A percentile compares a stretch with the other conserved stretches of the same genome.
These are phyloP conservation scores for Fusarium musae DNA, from an alignment of 2,329 filamentous ascomycete genomes.

Conservation along the genomic window DNA sequence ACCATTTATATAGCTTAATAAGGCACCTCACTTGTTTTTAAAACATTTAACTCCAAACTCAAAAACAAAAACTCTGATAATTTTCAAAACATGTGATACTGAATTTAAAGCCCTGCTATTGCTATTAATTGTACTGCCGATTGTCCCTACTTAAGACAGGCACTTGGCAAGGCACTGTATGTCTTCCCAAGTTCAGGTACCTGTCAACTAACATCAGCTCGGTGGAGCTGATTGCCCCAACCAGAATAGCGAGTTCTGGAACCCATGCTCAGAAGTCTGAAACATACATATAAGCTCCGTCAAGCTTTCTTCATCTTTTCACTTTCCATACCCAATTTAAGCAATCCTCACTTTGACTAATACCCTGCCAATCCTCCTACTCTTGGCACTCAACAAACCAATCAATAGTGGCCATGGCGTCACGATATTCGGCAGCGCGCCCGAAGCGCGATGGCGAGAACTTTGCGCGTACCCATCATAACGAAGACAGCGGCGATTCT, in stretches of 20 bases:
- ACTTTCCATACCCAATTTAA: constrained; percentile 17
- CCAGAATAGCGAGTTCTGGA: constrained; percentile 10
- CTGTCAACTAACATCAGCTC: background rate
- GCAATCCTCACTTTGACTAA: background rate
- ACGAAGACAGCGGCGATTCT: constrained; percentile 60
- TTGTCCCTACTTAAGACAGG: background rate
- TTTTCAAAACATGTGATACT: background rate
- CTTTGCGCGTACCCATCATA: constrained; percentile 79
- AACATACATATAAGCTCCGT: constrained; percentile 19
- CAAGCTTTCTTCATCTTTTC: constrained; percentile 14
- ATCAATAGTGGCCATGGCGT: constrained; percentile 57
- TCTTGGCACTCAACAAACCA: background rate
- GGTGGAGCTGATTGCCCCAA: constrained; percentile 13
- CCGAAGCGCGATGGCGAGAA: constrained; percentile 87
- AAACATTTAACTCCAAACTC: background rate
- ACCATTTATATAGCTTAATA: background rate
- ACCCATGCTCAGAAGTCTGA: background rate
- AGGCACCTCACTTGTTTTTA: background rate
- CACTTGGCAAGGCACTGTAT: background rate
- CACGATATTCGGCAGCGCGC: constrained; percentile 72
- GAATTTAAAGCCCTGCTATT: background rate
- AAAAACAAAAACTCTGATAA: background rate
- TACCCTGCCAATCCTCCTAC: background rate
- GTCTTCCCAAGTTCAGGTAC: background rate
- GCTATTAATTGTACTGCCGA: background rate